These are phyloP conservation scores for Rhynchospora pubera DNA, from an alignment of 176 grass and related monocot species.

Conservation along the genomic window DNA sequence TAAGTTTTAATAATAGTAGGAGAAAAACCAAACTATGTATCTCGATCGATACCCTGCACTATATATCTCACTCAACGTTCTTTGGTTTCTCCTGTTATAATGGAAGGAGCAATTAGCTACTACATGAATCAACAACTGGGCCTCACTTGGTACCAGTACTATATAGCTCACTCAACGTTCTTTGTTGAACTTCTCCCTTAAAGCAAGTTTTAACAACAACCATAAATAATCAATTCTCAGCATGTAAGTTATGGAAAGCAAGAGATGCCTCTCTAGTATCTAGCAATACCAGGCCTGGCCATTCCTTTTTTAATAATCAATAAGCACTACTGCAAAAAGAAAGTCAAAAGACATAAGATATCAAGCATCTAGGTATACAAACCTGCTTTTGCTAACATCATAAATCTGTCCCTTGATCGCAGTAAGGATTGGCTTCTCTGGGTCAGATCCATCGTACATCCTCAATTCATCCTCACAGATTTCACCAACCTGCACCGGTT, in stretches of 20 bases:
- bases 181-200: neutral
- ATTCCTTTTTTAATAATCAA: neutral
- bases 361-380: neutral
- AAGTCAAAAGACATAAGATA: neutral
- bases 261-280: neutral
- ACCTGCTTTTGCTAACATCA: constrained; percentile 47
- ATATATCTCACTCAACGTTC: no score
- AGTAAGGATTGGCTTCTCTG: constrained; percentile 34
- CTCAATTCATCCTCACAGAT: constrained; percentile 63
- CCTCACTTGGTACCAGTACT: neutral
- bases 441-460: constrained; percentile 37
- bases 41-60: no score
- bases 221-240: neutral
- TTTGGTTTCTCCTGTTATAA: neutral
- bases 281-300: neutral
- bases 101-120: neutral
- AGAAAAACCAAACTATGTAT: no score
- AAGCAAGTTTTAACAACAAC: neutral
- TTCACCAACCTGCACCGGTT: constrained; percentile 29
- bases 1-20: no score
- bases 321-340: neutral
- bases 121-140: neutral
- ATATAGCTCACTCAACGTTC: neutral
- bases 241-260: neutral
- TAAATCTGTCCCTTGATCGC: constrained; percentile 44